Conservation (phyloP, 179 eudicot genomes). For the Beta macrorhiza region DNA sequence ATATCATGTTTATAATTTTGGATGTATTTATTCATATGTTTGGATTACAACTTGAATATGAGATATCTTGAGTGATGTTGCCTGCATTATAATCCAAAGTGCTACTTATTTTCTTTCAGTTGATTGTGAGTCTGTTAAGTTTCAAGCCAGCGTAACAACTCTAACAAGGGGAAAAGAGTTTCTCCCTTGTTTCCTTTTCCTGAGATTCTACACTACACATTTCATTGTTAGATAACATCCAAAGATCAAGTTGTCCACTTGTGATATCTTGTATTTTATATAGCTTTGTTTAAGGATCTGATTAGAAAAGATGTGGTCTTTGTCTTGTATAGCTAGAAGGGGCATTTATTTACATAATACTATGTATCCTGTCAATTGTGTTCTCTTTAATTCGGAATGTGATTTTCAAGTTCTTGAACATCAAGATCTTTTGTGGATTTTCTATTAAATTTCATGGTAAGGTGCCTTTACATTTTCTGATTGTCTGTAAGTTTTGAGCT, state of each 20-base stretch:
- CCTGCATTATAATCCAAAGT: background rate
- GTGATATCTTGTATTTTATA: too few species aligned
- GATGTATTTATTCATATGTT: background rate
- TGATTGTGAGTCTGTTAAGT: background rate
- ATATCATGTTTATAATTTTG: too few species aligned
- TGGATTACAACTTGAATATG: background rate
- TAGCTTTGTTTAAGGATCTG: too few species aligned
- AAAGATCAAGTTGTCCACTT: too few species aligned
- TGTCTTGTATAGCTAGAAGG: too few species aligned
- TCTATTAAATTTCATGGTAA: background rate
- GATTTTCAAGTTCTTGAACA: background rate
- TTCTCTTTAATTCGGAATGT: background rate
- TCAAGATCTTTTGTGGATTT: background rate
- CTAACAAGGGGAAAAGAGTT: background rate
- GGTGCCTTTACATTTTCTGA: background rate
- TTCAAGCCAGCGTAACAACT: conserved; percentile 1
- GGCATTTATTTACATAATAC: too few species aligned
- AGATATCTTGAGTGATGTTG: background rate
- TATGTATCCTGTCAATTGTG: background rate
- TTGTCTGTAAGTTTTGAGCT: background rate
- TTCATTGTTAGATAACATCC: too few species aligned
- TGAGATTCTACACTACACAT: too few species aligned
- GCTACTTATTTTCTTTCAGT: background rate
- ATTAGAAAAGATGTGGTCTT: too few species aligned
- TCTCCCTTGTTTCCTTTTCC: too few species aligned